Conservation (phyloP, 768 basidiomycete species). For the Trametes sanguinea region DNA sequence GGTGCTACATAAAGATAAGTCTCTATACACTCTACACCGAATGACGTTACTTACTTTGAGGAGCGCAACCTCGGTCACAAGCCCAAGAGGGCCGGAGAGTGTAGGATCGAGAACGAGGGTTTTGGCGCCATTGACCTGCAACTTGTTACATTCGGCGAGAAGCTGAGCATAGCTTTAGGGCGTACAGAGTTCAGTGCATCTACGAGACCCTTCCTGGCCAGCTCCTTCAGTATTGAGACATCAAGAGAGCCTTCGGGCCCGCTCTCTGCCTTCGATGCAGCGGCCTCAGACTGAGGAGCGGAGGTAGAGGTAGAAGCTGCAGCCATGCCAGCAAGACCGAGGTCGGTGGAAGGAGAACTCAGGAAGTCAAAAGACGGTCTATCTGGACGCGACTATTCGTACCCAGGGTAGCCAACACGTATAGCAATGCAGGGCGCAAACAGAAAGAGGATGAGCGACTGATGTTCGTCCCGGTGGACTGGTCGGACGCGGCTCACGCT, state of each 20-base stretch:
- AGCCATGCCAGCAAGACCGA: slow-evolving; percentile 7
- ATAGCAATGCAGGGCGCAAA: no score
- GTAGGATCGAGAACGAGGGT: slow-evolving; percentile 92
- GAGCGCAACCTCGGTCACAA: slow-evolving; percentile 92
- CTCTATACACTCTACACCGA: not conserved
- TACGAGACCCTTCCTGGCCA: slow-evolving; percentile 77
- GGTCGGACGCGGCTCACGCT: no score
- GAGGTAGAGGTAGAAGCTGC: slow-evolving; percentile 28
- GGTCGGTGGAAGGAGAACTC: no score
- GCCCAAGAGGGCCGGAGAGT: slow-evolving; percentile 87
- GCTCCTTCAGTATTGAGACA: slow-evolving; percentile 69
- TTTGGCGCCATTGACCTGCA: slow-evolving; percentile 88
- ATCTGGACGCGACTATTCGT: no score
- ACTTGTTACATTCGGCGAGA: not conserved
- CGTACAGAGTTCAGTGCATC: slow-evolving; percentile 82
- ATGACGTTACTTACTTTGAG: slow-evolving; percentile 65
- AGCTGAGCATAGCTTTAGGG: not conserved
- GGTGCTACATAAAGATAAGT: slow-evolving; percentile 61
- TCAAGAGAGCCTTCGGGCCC: slow-evolving; percentile 50
- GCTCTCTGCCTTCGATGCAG: slow-evolving; percentile 36
- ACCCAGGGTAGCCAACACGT: no score
- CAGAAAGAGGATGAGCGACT: no score
- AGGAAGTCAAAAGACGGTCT: no score
- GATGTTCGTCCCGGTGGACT: no score
- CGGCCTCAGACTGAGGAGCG: slow-evolving; percentile 39